phyloP scores from a whole-genome alignment of 2,329 filamentous ascomycete species.

The Alternaria solani region DNA sequence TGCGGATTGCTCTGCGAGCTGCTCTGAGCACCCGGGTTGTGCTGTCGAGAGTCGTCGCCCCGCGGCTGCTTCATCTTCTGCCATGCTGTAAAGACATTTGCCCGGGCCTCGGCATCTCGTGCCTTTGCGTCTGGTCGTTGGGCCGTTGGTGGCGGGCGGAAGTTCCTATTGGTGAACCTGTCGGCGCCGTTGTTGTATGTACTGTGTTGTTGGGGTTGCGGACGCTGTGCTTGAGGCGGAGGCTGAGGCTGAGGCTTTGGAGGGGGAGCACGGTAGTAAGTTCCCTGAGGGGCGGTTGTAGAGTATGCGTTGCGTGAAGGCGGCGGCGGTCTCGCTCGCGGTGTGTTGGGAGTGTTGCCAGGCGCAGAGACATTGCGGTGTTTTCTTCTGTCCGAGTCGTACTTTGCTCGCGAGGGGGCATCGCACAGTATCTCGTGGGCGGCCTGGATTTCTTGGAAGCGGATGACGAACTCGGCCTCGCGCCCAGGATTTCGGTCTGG shows the following conservation, averaged over 20 bases:
- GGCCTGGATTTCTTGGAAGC: conserved; percentile 86
- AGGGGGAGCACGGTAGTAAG: conserved; percentile 44
- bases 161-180: conserved; percentile 54
- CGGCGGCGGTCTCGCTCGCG: conserved; percentile 53
- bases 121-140: conserved; percentile 40
- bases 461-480: conserved; percentile 79
- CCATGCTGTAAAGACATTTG: conserved; percentile 59
- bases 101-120: conserved; percentile 51
- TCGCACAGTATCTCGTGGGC: conserved; percentile 81
- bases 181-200: conserved; percentile 53
- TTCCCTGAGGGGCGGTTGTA: conserved; percentile 44
- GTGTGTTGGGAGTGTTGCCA: conserved; percentile 51
- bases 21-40: conserved; percentile 24
- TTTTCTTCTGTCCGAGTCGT: conserved; percentile 68
- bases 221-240: conserved; percentile 31
- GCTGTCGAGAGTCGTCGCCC: conserved; percentile 37
- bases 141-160: conserved; percentile 48
- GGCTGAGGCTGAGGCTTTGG: conserved; percentile 37
- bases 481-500: conserved; percentile 87
- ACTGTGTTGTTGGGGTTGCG: conserved; percentile 39
- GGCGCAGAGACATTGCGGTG: conserved; percentile 40
- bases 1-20: conserved; percentile 16
- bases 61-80: conserved; percentile 57
- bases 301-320: conserved; percentile 56
- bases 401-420: conserved; percentile 64